Conservation (phyloP, 2,329 filamentous ascomycete genomes). For the Gyromitra esculenta region DNA sequence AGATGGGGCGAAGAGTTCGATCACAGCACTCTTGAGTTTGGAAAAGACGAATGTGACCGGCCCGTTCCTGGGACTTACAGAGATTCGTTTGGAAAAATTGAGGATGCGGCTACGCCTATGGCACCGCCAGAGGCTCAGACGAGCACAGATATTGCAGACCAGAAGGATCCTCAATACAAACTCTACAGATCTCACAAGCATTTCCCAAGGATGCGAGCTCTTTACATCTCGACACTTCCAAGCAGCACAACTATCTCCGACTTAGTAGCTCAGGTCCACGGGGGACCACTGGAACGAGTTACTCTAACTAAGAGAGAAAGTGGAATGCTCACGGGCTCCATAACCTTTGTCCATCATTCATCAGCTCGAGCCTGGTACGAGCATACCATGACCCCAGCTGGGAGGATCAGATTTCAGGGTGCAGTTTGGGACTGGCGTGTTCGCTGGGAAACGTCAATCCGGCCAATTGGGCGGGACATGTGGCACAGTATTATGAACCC, state of each 20-base stretch:
- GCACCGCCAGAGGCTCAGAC: background rate
- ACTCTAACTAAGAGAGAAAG: background rate
- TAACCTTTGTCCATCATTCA: slow-evolving; percentile 25
- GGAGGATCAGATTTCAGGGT: slow-evolving; percentile 9
- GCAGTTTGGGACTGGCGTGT: slow-evolving; percentile 25
- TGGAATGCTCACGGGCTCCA: background rate
- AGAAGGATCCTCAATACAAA: slow-evolving; percentile 3
- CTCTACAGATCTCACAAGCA: background rate
- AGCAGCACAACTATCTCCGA: slow-evolving; percentile 20
- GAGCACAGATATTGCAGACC: too few species aligned
- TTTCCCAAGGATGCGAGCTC: slow-evolving; percentile 21
- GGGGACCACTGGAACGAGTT: slow-evolving; percentile 23
- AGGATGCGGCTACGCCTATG: background rate
- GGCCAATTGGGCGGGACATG: slow-evolving; percentile 3
- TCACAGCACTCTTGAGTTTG: slow-evolving; percentile 4
- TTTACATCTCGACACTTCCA: slow-evolving; percentile 23
- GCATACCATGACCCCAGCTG: background rate
- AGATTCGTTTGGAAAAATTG: background rate
- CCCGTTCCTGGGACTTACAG: background rate
- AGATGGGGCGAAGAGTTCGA: slow-evolving; percentile 22
- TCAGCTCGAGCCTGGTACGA: slow-evolving; percentile 22
- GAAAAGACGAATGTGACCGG: slow-evolving; percentile 12
- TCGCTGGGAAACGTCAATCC: slow-evolving; percentile 4
- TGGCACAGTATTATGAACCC: slow-evolving; percentile 3
- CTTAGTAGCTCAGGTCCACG: slow-evolving; percentile 14